Conservation (phyloP, 202 grass and related monocot genomes). For the Carex sylvatica region DNA sequence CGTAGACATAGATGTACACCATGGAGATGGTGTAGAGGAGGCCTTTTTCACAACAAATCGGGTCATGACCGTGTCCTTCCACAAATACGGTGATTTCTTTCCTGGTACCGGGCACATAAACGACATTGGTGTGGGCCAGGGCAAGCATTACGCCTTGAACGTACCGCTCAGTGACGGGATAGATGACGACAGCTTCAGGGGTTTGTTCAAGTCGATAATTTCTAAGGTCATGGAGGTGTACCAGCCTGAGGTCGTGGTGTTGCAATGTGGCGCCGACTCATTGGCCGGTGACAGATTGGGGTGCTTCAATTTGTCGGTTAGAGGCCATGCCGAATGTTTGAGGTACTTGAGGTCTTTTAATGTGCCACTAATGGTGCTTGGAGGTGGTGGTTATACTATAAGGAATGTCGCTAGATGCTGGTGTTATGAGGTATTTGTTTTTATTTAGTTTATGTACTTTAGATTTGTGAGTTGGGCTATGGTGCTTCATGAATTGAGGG, state of each 20-base stretch:
- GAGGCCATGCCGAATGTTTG: constrained; percentile 91
- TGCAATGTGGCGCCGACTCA: constrained; percentile 95
- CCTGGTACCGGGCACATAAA: constrained; percentile 92
- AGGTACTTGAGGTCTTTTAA: constrained; percentile 94
- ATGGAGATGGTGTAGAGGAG: constrained; percentile 98
- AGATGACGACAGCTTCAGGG: constrained; percentile 78
- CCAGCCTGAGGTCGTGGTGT: constrained; percentile 88
- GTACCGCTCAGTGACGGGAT: constrained; percentile 94
- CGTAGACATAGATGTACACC: constrained; percentile 98
- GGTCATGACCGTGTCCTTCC: constrained; percentile 97
- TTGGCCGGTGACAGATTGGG: constrained; percentile 94
- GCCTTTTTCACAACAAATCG: constrained; percentile 97
- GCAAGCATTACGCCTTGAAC: constrained; percentile 92
- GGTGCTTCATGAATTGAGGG: too few relatives aligned
- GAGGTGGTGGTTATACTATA: constrained; percentile 97
- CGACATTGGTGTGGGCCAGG: constrained; percentile 65
- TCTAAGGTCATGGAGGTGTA: constrained; percentile 94
- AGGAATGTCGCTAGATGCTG: constrained; percentile 98
- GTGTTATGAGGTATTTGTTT: constrained; percentile 78
- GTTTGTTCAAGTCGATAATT: constrained; percentile 78
- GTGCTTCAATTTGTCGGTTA: constrained; percentile 97
- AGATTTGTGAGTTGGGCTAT: too few relatives aligned
- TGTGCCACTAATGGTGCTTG: constrained; percentile 90
- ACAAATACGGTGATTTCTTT: constrained; percentile 98
- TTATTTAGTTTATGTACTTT: not conserved